Base-by-base conservation (phyloP, 306 rosid genomes). In the Oxytropis ochrocephala region DNA sequence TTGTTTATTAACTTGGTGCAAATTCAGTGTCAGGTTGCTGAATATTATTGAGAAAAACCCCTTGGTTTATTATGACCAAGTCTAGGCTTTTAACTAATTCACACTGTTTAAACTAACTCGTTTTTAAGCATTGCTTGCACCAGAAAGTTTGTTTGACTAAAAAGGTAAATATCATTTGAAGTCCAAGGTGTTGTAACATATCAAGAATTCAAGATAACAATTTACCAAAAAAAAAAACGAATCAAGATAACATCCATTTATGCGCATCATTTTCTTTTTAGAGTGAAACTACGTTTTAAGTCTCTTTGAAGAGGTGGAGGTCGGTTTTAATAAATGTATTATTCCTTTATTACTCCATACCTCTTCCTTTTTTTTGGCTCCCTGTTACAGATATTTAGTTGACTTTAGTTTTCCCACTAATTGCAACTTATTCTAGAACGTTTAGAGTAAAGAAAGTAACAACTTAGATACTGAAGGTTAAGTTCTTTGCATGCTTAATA, bases 401-500 rank as follows among this genome's bases (percentile, higher is more conserved):
- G 27, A 21, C 2, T 21, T 21, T 21, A 21, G 27, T 2, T 63
- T 47, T 57, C 48, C 10, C 4, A 17, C 32, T 52, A 36, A 44
- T 14, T 24, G 41, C 61, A 75, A 54, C 9, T 55, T 66, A 53
- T 67, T 68, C 13, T 53, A 57, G 6, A 76, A 61, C 60, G 42
- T 69, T 44, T 32, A 32, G 58, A 33, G 18, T 17, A 69, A 69
- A 30, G 50, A 69, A 68, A 44, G 52, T 43, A 32, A n/a, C 52
- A 30, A 30, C 17, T 42, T 41, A 32, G 19, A 27, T 56, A 10
- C 33, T 38, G 35, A 51, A 70, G 17, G 18, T 47, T 57, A 21
- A 41, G 62, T 47, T 56, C 24, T 49, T 67, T 59, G 17, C 50
- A 49, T 67, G 57, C 50, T 58, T 67, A 38, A 59, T 57, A 35